Evolutionary conservation across 2,329 filamentous ascomycete genomes (phyloP).

Genomic region (Volutella citrinella): DNA sequence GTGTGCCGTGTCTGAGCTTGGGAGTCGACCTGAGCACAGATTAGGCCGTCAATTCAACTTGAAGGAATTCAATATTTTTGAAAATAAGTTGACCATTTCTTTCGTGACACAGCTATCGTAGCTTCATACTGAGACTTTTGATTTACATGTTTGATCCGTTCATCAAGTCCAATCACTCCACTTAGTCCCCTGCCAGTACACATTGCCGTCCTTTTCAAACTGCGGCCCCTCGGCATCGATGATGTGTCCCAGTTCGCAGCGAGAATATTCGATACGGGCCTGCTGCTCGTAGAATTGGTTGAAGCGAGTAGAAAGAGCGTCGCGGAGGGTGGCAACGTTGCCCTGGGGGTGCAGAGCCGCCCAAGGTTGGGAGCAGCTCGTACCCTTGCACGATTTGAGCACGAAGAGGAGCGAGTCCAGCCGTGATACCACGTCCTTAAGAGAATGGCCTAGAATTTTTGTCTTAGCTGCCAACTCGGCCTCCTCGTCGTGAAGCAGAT

Average conservation of each 20-base stretch:
- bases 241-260: slow-evolving; percentile 56
- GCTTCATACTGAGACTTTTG: too few relatives aligned
- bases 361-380: slow-evolving; percentile 54
- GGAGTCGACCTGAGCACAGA: too few relatives aligned
- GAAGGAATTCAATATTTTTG: too few relatives aligned
- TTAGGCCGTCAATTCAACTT: too few relatives aligned
- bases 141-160: too few relatives aligned
- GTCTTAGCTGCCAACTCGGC: slow-evolving; percentile 3
- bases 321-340: slow-evolving; percentile 45
- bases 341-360: slow-evolving; percentile 50
- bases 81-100: too few relatives aligned
- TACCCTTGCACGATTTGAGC: slow-evolving; percentile 56
- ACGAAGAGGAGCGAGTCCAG: slow-evolving; percentile 58
- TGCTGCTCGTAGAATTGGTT: slow-evolving; percentile 52
- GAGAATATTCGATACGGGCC: slow-evolving; percentile 45
- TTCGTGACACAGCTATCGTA: too few relatives aligned
- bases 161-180: slow-evolving; percentile 30
- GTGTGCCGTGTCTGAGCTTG: too few relatives aligned
- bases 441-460: slow-evolving; percentile 30
- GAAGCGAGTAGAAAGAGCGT: slow-evolving; percentile 45
- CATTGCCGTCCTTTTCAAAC: slow-evolving; percentile 20
- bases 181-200: slow-evolving; percentile 23
- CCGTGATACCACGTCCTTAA: slow-evolving; percentile 44
- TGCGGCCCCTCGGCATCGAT: slow-evolving; percentile 54
- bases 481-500: slow-evolving; percentile 21